A percentile compares a stretch with the other conserved stretches of the same genome.
phyloP scores from a whole-genome alignment of 106 monocot species.

The Dendrobium huoshanense region DNA sequence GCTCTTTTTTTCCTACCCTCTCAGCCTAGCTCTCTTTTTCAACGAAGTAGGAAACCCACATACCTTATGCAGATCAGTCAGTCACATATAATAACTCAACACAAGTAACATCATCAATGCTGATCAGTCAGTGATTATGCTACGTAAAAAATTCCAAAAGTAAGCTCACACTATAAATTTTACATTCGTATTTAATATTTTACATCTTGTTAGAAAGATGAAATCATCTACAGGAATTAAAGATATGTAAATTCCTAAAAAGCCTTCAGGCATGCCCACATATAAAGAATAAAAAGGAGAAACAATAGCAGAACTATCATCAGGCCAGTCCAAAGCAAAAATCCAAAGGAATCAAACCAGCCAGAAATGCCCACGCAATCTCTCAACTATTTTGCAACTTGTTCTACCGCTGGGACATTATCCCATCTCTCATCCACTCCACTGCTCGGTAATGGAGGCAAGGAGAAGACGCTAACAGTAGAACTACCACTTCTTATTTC shows the following conservation, averaged over 20 bases:
- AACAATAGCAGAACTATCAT: neutral
- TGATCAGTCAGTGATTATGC: too few relatives aligned
- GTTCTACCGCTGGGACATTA: constrained; percentile 38
- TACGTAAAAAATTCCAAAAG: neutral
- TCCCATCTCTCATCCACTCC: constrained; percentile 32
- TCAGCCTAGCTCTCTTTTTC: too few relatives aligned
- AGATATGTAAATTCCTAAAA: neutral
- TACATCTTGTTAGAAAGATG: neutral
- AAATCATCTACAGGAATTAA: too few relatives aligned
- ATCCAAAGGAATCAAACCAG: too few relatives aligned
- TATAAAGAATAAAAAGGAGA: neutral
- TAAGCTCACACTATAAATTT: neutral
- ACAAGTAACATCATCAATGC: too few relatives aligned
- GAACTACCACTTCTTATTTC: constrained; percentile 79
- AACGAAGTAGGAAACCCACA: too few relatives aligned
- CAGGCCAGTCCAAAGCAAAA: neutral
- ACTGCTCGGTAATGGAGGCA: constrained; percentile 56
- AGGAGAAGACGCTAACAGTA: constrained; percentile 71
- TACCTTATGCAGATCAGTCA: too few relatives aligned
- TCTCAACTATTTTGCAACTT: constrained; percentile 32
- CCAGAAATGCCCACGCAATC: too few relatives aligned
- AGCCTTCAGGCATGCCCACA: neutral
- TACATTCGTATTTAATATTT: neutral
- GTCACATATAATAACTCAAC: too few relatives aligned
- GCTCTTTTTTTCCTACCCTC: too few relatives aligned